Evolutionary conservation across 2,329 filamentous ascomycete species (phyloP).

Genomic region (Diaporthe destruens): DNA sequence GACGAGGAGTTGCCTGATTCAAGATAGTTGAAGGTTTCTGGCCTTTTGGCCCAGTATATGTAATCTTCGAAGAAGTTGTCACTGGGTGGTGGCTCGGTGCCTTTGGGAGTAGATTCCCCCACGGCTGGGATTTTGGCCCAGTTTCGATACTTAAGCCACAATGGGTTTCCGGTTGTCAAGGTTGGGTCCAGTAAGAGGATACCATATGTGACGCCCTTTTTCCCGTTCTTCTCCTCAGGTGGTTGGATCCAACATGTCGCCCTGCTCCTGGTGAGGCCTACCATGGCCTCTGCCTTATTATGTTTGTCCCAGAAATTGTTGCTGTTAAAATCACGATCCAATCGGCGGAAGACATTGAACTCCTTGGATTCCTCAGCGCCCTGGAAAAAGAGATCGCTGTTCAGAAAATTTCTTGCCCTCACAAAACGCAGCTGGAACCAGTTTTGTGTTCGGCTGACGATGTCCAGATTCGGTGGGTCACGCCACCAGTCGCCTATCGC

Average conservation of each 20-base stretch:
- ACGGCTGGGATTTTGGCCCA: conserved; percentile 39
- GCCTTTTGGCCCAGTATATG: conserved; percentile 46
- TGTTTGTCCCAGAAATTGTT: conserved; percentile 46
- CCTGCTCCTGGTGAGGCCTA: conserved; percentile 45
- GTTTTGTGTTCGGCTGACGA: conserved; percentile 43
- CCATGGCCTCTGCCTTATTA: conserved; percentile 18
- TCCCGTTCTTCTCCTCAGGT: conserved; percentile 38
- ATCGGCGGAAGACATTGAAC: conserved; percentile 46
- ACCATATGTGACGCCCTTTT: conserved; percentile 34
- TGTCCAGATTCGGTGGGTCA: conserved; percentile 45
- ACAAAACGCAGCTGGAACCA: conserved; percentile 48
- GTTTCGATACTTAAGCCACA: conserved; percentile 48
- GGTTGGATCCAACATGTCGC: conserved; percentile 47
- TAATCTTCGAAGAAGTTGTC: conserved; percentile 46
- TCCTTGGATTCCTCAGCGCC: conserved; percentile 39
- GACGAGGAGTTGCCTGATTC: conserved; percentile 20
- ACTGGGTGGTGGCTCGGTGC: neutral
- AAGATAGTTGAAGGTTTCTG: conserved; percentile 38
- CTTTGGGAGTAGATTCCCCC: neutral
- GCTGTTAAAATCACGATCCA: conserved; percentile 45
- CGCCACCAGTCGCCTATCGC: conserved; percentile 44
- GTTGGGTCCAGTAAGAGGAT: conserved; percentile 39
- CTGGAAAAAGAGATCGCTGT: conserved; percentile 18
- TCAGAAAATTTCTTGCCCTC: conserved; percentile 46
- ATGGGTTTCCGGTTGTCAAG: conserved; percentile 35